Evolutionary conservation across 257 asterid species (phyloP).

Genomic region (Przewalskia tangutica): DNA sequence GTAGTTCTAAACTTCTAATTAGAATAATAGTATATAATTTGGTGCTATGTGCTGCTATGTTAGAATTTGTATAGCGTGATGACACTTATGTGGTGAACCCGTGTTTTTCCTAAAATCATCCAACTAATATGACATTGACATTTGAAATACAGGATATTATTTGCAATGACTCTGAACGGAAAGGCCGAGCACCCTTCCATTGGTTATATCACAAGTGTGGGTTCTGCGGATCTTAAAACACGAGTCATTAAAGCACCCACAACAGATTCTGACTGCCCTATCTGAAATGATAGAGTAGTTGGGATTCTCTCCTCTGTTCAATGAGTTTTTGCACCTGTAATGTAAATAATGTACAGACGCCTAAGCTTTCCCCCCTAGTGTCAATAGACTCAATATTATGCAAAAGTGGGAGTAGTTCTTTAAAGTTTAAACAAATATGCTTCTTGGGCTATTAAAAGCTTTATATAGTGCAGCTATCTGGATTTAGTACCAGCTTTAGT

Average conservation of each 20-base stretch:
- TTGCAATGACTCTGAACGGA: constrained; percentile 34
- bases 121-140: not conserved
- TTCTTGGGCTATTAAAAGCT: not conserved
- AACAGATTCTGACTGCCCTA: constrained; percentile 12
- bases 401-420: not conserved
- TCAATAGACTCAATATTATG: not conserved
- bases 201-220: constrained; percentile 42
- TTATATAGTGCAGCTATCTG: not conserved
- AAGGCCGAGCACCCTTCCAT: constrained; percentile 30
- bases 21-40: not conserved
- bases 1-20: not conserved
- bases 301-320: not conserved
- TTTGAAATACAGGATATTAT: constrained; percentile 24
- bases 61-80: not conserved
- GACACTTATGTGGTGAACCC: not conserved
- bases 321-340: constrained; percentile 6
- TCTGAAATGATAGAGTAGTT: constrained; percentile 1
- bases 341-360: constrained; percentile 15
- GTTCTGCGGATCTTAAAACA: constrained; percentile 34
- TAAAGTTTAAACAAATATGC: not conserved
- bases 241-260: constrained; percentile 19
- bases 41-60: not conserved
- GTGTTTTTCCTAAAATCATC: not conserved
- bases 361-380: not conserved
- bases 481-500: not conserved